A percentile compares a stretch with the other conserved stretches of the same genome.
Evolutionary conservation across 2,329 filamentous ascomycete genomes (phyloP).

Genomic region (Phialocephala sp.): DNA sequence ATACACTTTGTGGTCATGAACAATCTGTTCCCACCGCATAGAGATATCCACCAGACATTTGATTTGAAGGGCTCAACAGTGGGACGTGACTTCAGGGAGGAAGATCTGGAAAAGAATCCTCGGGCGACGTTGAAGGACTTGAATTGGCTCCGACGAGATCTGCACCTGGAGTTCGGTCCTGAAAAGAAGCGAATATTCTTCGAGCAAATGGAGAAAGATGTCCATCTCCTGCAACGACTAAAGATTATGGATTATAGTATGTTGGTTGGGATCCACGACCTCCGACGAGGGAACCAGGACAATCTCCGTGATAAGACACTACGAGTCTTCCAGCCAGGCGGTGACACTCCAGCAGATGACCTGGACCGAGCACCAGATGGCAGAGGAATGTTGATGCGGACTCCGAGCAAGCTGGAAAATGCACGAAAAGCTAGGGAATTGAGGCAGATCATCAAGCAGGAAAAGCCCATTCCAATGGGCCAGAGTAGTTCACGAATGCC

Average conservation of each 20-base stretch:
- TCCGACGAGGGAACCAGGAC: slow-evolving; percentile 90
- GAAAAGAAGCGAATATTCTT: slow-evolving; percentile 88
- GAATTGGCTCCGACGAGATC: slow-evolving; percentile 89
- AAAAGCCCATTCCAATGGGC: slow-evolving; percentile 92
- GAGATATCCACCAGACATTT: slow-evolving; percentile 96
- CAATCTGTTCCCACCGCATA: slow-evolving; percentile 95
- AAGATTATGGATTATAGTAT: slow-evolving; percentile 99
- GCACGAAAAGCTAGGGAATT: slow-evolving; percentile 89
- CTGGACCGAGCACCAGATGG: slow-evolving; percentile 35
- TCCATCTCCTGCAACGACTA: slow-evolving; percentile 81
- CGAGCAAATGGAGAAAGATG: slow-evolving; percentile 86
- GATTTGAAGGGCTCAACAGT: slow-evolving; percentile 97
- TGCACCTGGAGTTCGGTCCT: slow-evolving; percentile 86
- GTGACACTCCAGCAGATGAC: slow-evolving; percentile 66
- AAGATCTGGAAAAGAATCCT: slow-evolving; percentile 86
- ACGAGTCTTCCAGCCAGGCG: slow-evolving; percentile 91
- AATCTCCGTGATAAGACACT: slow-evolving; percentile 89
- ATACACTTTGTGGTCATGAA: slow-evolving; percentile 99
- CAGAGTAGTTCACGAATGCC: slow-evolving; percentile 86
- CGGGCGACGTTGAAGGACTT: slow-evolving; percentile 94
- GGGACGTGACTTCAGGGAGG: slow-evolving; percentile 88
- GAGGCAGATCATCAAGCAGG: slow-evolving; percentile 88
- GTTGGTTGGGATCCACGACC: slow-evolving; percentile 90
- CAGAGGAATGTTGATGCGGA: slow-evolving; percentile 74
- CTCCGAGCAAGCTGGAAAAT: slow-evolving; percentile 91